Evolutionary conservation across 345 rosid species (phyloP).

Genomic region (Syzygium oleosum): DNA sequence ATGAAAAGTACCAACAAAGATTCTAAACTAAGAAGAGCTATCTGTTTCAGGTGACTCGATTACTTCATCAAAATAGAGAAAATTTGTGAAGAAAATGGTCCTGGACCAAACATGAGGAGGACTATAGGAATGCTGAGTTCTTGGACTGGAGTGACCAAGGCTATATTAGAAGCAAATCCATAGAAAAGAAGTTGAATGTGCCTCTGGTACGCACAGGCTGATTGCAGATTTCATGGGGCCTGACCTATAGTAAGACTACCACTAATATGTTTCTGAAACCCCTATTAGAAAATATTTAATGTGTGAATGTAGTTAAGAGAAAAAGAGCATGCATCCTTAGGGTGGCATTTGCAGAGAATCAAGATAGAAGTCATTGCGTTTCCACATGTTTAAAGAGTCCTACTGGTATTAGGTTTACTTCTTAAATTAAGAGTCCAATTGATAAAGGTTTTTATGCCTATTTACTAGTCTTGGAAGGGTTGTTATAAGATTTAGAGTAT

Average conservation of each 20-base stretch:
- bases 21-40: neutral
- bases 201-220: neutral
- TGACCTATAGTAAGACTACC: neutral
- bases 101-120: neutral
- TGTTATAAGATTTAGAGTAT: neutral
- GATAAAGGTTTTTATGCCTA: neutral
- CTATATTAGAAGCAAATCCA: neutral
- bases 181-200: neutral
- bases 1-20: neutral
- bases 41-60: neutral
- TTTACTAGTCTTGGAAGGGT: neutral
- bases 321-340: neutral
- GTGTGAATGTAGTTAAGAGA: neutral
- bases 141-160: neutral
- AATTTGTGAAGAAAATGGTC: neutral
- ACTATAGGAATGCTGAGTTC: neutral
- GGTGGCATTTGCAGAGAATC: neutral
- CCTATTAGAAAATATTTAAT: neutral
- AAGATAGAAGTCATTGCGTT: neutral
- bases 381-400: neutral
- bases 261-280: neutral
- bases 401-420: neutral
- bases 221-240: neutral
- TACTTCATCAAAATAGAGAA: neutral
- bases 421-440: neutral